These are phyloP conservation scores for Melianthus villosus DNA, from an alignment of 441 rosid genomes.

Conservation along the genomic window DNA sequence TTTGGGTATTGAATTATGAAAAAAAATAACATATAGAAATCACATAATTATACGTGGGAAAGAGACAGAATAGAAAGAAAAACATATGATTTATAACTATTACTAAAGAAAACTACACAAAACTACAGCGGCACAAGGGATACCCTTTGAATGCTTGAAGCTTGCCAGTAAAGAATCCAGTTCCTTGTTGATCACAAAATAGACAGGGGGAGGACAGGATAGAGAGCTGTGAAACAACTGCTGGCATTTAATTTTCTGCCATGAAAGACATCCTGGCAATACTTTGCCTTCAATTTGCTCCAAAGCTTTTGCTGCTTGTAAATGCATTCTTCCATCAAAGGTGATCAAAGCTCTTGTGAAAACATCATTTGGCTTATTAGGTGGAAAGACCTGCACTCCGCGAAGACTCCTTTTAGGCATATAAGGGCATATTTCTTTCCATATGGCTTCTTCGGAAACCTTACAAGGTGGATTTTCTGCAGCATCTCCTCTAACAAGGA, in stretches of 20 bases:
- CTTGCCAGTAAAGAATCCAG: slow-evolving; percentile 24
- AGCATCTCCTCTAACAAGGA: slow-evolving; percentile 25
- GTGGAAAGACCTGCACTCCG: slow-evolving; percentile 34
- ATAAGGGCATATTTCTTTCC: slow-evolving; percentile 33
- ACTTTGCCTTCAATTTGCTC: slow-evolving; percentile 48
- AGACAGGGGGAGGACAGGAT: slow-evolving; percentile 37
- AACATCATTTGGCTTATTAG: slow-evolving; percentile 24
- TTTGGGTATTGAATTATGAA: no score
- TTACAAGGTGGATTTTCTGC: slow-evolving; percentile 23
- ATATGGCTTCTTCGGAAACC: slow-evolving; percentile 34
- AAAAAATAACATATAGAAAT: no score
- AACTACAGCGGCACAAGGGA: slow-evolving; percentile 4
- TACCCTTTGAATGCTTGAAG: slow-evolving; percentile 32
- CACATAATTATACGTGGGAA: no score
- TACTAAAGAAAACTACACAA: neutral
- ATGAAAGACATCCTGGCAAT: slow-evolving; percentile 36
- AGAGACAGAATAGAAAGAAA: no score
- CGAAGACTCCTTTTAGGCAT: slow-evolving; percentile 37
- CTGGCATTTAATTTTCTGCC: slow-evolving; percentile 62
- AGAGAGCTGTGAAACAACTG: slow-evolving; percentile 49
- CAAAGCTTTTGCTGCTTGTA: slow-evolving; percentile 71
- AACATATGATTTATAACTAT: neutral
- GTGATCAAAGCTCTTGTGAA: slow-evolving; percentile 33
- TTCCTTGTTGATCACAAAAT: slow-evolving; percentile 35
- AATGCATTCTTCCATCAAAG: slow-evolving; percentile 58